phyloP scores from a whole-genome alignment of 139 green algal species.

The Zygnema cylindricum region DNA sequence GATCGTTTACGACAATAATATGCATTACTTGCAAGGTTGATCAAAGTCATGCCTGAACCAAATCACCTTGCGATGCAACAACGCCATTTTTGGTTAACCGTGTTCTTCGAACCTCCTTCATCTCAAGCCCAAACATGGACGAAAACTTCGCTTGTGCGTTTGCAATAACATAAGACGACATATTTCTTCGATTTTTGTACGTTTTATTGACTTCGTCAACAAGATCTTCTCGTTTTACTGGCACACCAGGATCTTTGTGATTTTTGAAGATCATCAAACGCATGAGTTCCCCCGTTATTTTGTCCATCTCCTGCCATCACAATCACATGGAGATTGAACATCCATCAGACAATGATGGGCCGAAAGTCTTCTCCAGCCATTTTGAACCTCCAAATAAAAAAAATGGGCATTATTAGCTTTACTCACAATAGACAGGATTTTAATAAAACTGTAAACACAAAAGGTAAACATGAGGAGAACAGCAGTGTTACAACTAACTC shows the following conservation, averaged over 20 bases:
- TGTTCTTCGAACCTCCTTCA: conserved; percentile 46
- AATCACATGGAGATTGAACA: neutral
- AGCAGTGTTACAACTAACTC: neutral
- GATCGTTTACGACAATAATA: too few species aligned
- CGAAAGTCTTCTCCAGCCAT: neutral
- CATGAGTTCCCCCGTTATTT: conserved; percentile 50
- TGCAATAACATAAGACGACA: conserved; percentile 38
- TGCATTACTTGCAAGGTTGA: too few species aligned
- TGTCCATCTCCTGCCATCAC: conserved; percentile 52
- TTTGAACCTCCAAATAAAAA: too few species aligned
- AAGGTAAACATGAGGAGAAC: neutral
- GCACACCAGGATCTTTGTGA: conserved; percentile 33
- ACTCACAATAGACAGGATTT: neutral
- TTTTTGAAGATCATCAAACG: conserved; percentile 56
- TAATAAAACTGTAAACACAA: neutral
- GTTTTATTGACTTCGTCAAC: conserved; percentile 30
- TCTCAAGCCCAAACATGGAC: conserved; percentile 61
- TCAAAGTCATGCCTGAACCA: too few species aligned
- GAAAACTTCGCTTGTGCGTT: conserved; percentile 57
- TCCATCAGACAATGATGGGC: neutral
- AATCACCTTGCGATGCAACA: conserved; percentile 14
- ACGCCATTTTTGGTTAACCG: neutral
- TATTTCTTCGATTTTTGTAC: conserved; percentile 31
- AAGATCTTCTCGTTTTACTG: conserved; percentile 48
- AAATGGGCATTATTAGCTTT: too few species aligned